Conservation (phyloP, 306 rosid genomes). For the Vigna mungo region DNA sequence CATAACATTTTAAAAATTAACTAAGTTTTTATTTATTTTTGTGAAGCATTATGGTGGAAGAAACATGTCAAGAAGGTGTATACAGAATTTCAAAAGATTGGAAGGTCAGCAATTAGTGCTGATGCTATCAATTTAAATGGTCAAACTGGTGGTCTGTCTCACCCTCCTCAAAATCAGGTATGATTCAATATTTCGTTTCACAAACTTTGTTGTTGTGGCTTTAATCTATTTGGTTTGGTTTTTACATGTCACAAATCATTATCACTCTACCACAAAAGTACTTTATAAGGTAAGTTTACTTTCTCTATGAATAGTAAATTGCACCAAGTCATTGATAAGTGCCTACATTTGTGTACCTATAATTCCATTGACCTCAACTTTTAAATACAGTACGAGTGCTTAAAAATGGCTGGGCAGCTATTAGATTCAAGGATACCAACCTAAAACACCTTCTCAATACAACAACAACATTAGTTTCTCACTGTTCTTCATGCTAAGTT, state of each 20-base stretch:
- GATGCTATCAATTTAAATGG: constrained; percentile 33
- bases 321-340: background rate
- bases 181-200: constrained; percentile 13
- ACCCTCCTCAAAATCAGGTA: constrained; percentile 14
- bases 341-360: background rate
- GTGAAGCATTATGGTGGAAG: constrained; percentile 67
- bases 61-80: constrained; percentile 41
- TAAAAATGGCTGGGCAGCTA: background rate
- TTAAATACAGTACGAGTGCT: background rate
- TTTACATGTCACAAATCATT: background rate
- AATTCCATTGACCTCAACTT: background rate
- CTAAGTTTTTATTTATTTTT: background rate
- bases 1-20: background rate
- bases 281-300: background rate
- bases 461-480: background rate
- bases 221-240: background rate
- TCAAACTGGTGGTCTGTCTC: constrained; percentile 9
- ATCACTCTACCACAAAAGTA: background rate
- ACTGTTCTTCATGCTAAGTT: background rate
- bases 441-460: background rate
- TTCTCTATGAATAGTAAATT: background rate
- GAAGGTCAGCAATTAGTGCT: constrained; percentile 43
- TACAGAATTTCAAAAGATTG: constrained; percentile 27
- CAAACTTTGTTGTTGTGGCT: background rate
- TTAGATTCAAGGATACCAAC: constrained; percentile 2